Evolutionary conservation across 208 protist species (phyloP), one percentile per base, ranked within the genome.

Genomic region (Spongospora subterranea): DNA sequence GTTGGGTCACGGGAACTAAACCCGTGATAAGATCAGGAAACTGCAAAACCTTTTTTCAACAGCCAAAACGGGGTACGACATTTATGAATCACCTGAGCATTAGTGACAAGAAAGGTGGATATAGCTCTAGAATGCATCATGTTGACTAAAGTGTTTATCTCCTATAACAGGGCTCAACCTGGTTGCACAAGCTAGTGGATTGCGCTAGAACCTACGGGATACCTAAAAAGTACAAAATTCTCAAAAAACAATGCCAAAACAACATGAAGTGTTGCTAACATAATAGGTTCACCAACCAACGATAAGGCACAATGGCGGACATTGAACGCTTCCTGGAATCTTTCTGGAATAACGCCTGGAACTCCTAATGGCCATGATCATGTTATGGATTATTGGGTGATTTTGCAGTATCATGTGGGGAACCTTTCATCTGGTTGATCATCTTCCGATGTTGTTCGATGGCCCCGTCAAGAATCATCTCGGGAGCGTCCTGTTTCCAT

Each of bases 251-350:
- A 20, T 88, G n/a, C 38, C 76, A 88, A 17, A 53, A 32, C 20
- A 43, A 64, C 45, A 35, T 17, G 1, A 77, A 17, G 32, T 45
- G 54, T 1, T 92, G 71, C 39, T 92, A 94, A 94, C 93, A 94
- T 94, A 77, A 94, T 94, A 24, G 93, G 93, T 89, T 94, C 93
- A 0, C 93, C 93, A 45, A 94, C 93, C 39, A 94, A 90, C 0
- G 92, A 94, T 1, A 94, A 77, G 13, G 93, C 93, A 77, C 93
- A 94, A 91, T 94, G 93, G 0, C 92, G 88, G 0, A 92, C 45
- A 11, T 40, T 50, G 20, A 17, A 88, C n/a, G 88, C 92, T 35
- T 93, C 92, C 0, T 1, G 66, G 32, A 91, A 60, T 0, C 92
- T 82, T 60, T 93, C 92, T 0, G 92, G 91, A 43, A 88, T 0